Evolutionary conservation across 1,284 basidiomycete genomes (phyloP).

Genomic region (Ustilago sp.): DNA sequence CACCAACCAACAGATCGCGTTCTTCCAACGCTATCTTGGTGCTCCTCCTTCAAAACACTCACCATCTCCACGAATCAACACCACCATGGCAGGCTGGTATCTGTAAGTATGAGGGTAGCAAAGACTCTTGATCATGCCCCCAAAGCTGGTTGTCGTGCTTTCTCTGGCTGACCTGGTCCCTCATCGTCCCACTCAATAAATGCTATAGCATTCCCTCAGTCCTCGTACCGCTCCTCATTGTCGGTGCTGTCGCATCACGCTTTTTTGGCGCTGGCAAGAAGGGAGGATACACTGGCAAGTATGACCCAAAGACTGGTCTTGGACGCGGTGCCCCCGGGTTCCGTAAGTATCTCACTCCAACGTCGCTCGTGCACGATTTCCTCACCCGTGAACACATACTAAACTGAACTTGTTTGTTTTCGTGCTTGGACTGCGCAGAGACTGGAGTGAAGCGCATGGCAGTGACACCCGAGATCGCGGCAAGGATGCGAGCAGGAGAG

Average conservation of each 20-base stretch:
- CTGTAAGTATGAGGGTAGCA: conserved; percentile 26
- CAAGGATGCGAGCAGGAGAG: conserved; percentile 63
- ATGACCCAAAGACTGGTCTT: conserved; percentile 64
- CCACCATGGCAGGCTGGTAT: conserved; percentile 40
- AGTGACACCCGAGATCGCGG: conserved; percentile 63
- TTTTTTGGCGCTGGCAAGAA: conserved; percentile 32
- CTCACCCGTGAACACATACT: neutral
- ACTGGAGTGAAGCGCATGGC: conserved; percentile 61
- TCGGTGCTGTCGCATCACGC: conserved; percentile 44
- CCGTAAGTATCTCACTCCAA: conserved; percentile 24
- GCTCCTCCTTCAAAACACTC: neutral
- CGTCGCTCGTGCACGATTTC: neutral
- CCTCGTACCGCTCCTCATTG: conserved; percentile 50
- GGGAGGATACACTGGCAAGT: conserved; percentile 46
- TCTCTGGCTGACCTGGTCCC: neutral
- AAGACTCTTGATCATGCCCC: neutral
- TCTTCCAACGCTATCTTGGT: neutral
- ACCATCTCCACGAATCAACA: neutral
- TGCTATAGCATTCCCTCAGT: conserved; percentile 49
- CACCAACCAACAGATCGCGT: conserved; percentile 1
- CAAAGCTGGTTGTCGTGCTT: too few relatives aligned
- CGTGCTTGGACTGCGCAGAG: conserved; percentile 23
- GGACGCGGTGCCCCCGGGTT: conserved; percentile 66
- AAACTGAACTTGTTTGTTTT: conserved; percentile 20
- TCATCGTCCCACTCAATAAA: neutral